Conservation (phyloP, 108 stramenopile genomes). For the Phaeodactylum tricornutum region DNA sequence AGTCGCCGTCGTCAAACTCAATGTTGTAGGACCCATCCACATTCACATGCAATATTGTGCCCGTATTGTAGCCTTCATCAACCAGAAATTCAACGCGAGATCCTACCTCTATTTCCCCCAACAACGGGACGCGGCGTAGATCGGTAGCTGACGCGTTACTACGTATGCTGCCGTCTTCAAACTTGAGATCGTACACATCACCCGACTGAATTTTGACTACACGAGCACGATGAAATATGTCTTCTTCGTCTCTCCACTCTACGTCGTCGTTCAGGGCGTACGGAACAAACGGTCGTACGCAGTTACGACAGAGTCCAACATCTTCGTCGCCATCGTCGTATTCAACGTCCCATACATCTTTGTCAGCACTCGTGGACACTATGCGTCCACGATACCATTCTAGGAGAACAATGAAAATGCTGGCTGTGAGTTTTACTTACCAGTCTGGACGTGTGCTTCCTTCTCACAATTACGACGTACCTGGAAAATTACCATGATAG, state of each 20-base stretch:
- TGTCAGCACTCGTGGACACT: constrained; percentile 10
- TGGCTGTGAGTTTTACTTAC: neutral
- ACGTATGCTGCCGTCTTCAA: constrained; percentile 1
- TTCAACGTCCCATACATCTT: constrained; percentile 16
- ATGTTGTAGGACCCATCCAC: constrained; percentile 33
- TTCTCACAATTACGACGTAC: constrained; percentile 16
- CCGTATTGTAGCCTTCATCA: constrained; percentile 1
- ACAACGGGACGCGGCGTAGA: neutral
- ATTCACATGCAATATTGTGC: constrained; percentile 20
- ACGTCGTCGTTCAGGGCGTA: constrained; percentile 15
- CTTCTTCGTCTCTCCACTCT: neutral
- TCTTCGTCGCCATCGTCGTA: constrained; percentile 37
- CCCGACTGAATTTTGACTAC: neutral
- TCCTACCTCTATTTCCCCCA: neutral
- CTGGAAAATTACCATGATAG: constrained; percentile 18
- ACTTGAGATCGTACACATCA: constrained; percentile 2
- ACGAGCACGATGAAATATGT: neutral
- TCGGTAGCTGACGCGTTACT: neutral
- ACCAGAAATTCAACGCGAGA: neutral
- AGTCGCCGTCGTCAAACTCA: constrained; percentile 21
- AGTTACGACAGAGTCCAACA: constrained; percentile 4
- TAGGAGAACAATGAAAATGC: constrained; percentile 5
- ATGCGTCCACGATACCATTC: constrained; percentile 30
- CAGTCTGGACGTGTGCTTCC: neutral
- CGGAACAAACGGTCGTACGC: constrained; percentile 17